phyloP scores from a whole-genome alignment of 345 rosid species.

The Linum tenue region DNA sequence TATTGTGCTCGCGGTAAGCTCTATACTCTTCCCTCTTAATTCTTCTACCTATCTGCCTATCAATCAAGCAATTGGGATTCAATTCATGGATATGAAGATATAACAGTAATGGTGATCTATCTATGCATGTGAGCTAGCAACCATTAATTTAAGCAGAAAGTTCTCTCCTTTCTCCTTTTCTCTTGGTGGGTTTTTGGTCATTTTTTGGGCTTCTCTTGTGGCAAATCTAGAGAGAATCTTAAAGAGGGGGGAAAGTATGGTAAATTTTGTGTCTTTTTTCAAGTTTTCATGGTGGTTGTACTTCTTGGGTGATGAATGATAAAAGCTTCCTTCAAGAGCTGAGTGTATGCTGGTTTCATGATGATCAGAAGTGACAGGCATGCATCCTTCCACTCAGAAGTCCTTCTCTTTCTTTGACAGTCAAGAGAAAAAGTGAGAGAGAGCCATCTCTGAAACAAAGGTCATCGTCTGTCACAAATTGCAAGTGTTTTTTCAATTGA shows the following conservation, averaged over 20 bases:
- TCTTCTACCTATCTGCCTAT: no score
- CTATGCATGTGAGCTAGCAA: no score
- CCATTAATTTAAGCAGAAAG: no score
- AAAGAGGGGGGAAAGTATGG: background rate
- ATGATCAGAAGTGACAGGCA: conserved; percentile 6
- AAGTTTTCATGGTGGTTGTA: background rate
- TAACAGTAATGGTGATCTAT: no score
- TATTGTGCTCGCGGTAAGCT: conserved; percentile 85
- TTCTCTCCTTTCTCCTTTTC: no score
- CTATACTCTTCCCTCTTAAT: background rate
- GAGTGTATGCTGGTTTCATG: background rate
- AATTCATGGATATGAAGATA: no score
- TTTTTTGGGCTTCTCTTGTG: background rate
- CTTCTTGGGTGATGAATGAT: background rate
- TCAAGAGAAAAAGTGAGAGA: conserved; percentile 23
- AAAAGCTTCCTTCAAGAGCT: background rate
- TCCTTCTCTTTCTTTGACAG: conserved; percentile 28
- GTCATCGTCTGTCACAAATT: no score
- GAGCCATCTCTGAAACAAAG: conserved; percentile 21
- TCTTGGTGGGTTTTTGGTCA: no score
- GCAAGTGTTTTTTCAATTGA: background rate
- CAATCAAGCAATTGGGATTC: no score
- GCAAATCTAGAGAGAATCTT: background rate
- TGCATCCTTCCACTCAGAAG: conserved; percentile 24
- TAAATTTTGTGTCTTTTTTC: background rate